Base-by-base conservation (phyloP, 768 basidiomycete species). In the Rhodotorula sphaerocarpa region DNA sequence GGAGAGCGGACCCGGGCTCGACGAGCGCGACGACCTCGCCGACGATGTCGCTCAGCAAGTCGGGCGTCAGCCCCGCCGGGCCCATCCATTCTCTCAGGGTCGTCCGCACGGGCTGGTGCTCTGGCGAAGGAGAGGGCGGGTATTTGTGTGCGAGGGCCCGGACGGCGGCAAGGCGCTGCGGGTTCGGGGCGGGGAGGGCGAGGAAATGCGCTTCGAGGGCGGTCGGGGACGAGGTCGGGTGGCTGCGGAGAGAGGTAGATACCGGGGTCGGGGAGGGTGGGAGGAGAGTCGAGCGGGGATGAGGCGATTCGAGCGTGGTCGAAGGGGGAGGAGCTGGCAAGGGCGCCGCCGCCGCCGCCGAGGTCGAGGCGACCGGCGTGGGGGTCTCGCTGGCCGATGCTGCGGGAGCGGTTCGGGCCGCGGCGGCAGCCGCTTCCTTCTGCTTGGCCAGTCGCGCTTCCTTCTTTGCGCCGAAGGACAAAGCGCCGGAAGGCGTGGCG, bases 381-480 rank as follows among this genome's bases (percentile, higher is more conserved):
- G 14, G 31, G 23, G 12, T 36, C 23, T 28, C 23, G 30, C 4
- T 42, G 33, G 1, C 15, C 11, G n/a, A n/a, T 7, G 44, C 9
- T 1, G 44, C 2, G 10, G 18, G 12, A 1, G 50, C 10, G 10
- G 34, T 18, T 1, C 36, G 10, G 3, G 34, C 3, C 12, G 39
- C 25, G 1, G 52, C 12, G 11, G 46, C 2, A 2, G 56, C 6
- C 3, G 56, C 50, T 7, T 18, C 15, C n/a, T 46, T 16, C 25
- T 56, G 43, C 3, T 48, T 48, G 18, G 54, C 54, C 21, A 30
- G 23, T 2, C 63, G 53, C 3, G 54, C 55, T 11, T 31, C 21
- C 43, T 65, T 65, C 21, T 55, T 60, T 0, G 63, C 54, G 3
- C 58, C 63, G 30, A 65, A 65, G 7, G 43, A 44, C 28, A 4